Evolutionary conservation across 78 protist genomes (phyloP).

Genomic region (Dictyostelium capitatum): DNA sequence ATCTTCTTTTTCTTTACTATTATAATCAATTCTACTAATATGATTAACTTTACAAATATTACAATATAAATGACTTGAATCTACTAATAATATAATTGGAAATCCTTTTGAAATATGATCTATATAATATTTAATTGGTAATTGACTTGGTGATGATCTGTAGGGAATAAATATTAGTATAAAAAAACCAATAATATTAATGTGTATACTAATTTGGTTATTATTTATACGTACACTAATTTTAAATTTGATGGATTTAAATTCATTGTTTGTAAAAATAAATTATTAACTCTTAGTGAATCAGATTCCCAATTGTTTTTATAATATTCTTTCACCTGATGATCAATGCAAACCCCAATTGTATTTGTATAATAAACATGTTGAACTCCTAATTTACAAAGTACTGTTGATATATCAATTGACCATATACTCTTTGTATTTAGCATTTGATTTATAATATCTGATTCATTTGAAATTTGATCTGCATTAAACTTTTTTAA

Average conservation of each 20-base stretch:
- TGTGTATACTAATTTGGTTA: not conserved
- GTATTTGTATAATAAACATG: conserved; percentile 28
- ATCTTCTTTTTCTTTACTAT: no score
- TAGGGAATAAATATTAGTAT: not conserved
- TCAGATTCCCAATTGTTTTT: conserved; percentile 22
- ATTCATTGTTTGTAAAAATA: not conserved
- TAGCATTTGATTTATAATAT: not conserved
- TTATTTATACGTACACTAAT: not conserved
- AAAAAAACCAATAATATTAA: not conserved
- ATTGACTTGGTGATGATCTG: not conserved
- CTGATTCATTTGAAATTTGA: not conserved
- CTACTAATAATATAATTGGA: conserved; percentile 44
- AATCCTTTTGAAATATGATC: conserved; percentile 4
- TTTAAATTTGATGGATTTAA: not conserved
- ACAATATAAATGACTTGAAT: conserved; percentile 14
- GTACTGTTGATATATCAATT: conserved; percentile 33
- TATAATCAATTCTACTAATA: not conserved
- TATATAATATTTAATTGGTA: conserved; percentile 16
- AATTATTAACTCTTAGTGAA: not conserved
- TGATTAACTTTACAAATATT: not conserved
- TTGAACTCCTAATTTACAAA: not conserved
- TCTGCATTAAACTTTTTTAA: not conserved
- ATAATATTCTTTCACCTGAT: conserved; percentile 3
- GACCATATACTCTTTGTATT: conserved; percentile 50
- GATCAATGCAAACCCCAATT: not conserved